A percentile compares a stretch with the other conserved stretches of the same genome.
Evolutionary conservation across 2,329 filamentous ascomycete genomes (phyloP).

Genomic region (Xylaria sp.): DNA sequence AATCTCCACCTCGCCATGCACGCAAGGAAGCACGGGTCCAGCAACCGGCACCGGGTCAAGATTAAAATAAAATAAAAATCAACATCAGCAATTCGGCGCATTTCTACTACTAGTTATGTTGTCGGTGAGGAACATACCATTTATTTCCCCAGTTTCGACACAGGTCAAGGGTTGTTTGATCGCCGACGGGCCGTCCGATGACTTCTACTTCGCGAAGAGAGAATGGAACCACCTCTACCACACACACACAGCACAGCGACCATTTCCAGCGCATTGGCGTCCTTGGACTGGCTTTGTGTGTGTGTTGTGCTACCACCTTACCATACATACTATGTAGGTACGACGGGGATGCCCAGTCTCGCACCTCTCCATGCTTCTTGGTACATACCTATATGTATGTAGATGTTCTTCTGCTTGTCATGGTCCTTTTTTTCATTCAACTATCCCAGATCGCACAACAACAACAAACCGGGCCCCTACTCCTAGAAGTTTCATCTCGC

Average conservation of each 20-base stretch:
- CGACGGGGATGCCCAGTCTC: no score
- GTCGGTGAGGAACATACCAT: slow-evolving; percentile 20
- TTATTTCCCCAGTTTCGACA: slow-evolving; percentile 27
- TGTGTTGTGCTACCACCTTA: background rate
- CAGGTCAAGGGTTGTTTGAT: slow-evolving; percentile 33
- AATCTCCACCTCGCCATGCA: slow-evolving; percentile 16
- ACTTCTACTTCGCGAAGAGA: slow-evolving; percentile 25
- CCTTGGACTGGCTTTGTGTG: slow-evolving; percentile 4
- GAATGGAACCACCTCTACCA: background rate
- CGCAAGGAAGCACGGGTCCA: slow-evolving; percentile 9
- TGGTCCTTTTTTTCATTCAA: background rate
- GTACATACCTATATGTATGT: background rate
- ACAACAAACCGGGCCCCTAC: background rate
- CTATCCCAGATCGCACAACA: background rate
- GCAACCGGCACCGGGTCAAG: slow-evolving; percentile 17
- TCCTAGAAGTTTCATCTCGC: background rate
- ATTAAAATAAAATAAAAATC: background rate
- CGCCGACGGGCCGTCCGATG: slow-evolving; percentile 29
- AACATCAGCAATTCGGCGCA: slow-evolving; percentile 6
- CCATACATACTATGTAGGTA: background rate
- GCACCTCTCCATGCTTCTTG: background rate
- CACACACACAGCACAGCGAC: background rate
- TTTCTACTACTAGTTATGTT: slow-evolving; percentile 13
- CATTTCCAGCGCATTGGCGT: slow-evolving; percentile 19
- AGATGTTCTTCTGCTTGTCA: background rate